Evolutionary conservation across 2,329 filamentous ascomycete genomes (phyloP).

Genomic region (Chrysoporthe cubensis): DNA sequence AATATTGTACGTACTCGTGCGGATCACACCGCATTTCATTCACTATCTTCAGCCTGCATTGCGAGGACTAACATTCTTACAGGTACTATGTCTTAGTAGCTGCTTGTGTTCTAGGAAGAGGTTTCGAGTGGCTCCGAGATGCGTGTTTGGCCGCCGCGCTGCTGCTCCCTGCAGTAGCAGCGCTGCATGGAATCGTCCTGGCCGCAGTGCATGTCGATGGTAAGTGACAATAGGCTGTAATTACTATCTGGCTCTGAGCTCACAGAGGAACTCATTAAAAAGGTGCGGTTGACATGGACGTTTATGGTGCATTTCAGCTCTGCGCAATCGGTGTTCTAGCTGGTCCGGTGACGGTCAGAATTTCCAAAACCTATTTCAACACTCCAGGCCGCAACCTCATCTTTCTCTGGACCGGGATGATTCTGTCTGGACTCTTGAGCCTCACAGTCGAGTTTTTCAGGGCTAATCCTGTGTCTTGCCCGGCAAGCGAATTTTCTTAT

Average conservation of each 20-base stretch:
- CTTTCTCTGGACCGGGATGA: slow-evolving; percentile 66
- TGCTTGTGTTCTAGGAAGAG: slow-evolving; percentile 65
- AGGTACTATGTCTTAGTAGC: slow-evolving; percentile 68
- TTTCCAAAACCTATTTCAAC: slow-evolving; percentile 67
- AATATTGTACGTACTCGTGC: slow-evolving; percentile 47
- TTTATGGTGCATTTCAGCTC: slow-evolving; percentile 70
- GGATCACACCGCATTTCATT: slow-evolving; percentile 1
- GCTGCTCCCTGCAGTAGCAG: slow-evolving; percentile 65
- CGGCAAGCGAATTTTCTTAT: slow-evolving; percentile 48
- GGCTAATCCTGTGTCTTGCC: slow-evolving; percentile 48
- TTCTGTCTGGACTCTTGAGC: slow-evolving; percentile 64
- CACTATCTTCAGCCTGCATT: neutral
- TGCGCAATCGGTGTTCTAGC: slow-evolving; percentile 69
- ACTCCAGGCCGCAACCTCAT: slow-evolving; percentile 67
- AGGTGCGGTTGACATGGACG: slow-evolving; percentile 68
- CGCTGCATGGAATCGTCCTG: slow-evolving; percentile 66
- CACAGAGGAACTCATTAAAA: slow-evolving; percentile 34
- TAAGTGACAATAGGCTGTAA: slow-evolving; percentile 39
- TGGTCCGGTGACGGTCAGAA: slow-evolving; percentile 63
- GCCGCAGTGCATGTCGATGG: slow-evolving; percentile 61
- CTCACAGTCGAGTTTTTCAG: slow-evolving; percentile 69
- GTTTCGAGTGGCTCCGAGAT: slow-evolving; percentile 63
- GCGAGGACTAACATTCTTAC: slow-evolving; percentile 2
- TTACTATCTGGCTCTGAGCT: neutral
- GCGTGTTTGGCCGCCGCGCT: slow-evolving; percentile 66